Base-by-base conservation (phyloP, 2,329 filamentous ascomycete genomes). In the Colletotrichum sansevieriae region DNA sequence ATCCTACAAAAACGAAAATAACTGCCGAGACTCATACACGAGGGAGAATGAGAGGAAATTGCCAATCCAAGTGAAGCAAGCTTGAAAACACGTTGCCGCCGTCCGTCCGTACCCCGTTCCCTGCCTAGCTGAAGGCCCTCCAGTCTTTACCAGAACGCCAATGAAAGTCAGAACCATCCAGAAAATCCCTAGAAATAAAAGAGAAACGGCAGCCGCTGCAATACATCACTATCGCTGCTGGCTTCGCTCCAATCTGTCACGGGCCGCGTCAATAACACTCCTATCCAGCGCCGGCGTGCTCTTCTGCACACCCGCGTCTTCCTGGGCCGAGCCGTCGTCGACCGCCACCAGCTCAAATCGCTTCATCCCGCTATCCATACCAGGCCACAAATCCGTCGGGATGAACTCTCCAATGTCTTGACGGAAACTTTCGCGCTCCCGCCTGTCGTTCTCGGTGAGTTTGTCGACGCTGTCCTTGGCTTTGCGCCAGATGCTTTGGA, bases 381-480 rank as follows among this genome's bases (percentile, higher is more conserved):
- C 92, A 0, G 90, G 90, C 94, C 94, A 98, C 22, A 98, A 88
- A 77, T 98, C 94, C 0, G 91, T 90, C 0, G 96, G 96, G 11
- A 99, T 80, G 76, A 90, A 97, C 71, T 97, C 93, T 8, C 94
- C 95, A 12, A 96, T 91, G 49, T 97, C 92, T 33, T 90, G 85
- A 39, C 92, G 87, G 78, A 99, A 98, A 0, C 87, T 83, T 71
- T 97, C 92, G 43, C 96, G 86, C 71, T 94, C 90, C 46, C 84
- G 84, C 64, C 88, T 83, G 77, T 99, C 96, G 12, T 88, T 84
- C 12, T 92, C 87, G 70, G 92, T 89, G 10, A 98, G 83, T 75
- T 88, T 90, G 68, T 95, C 90, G 9, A 98, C 85, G 72, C 91
- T 91, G 67, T 91, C 89, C 76, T 90, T 89, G 1, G 95, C 93